A percentile compares a stretch with the other conserved stretches of the same genome.
Evolutionary conservation across 179 eudicot genomes (phyloP).

Genomic region (Spergularia azorica): DNA sequence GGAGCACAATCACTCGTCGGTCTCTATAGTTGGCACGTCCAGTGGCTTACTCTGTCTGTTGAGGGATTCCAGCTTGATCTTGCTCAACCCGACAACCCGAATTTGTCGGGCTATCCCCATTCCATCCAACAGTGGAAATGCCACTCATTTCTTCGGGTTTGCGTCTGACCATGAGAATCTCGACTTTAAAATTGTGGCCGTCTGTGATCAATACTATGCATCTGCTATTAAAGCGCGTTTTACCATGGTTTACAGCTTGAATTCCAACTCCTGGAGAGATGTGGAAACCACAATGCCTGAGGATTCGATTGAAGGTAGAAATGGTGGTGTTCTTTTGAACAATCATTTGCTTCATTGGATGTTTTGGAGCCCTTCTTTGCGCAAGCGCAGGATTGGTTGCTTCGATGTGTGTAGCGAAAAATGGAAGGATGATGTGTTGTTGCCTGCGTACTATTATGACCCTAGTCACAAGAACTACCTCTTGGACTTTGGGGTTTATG

Average conservation of each 20-base stretch:
- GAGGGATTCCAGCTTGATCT: background rate
- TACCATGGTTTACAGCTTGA: background rate
- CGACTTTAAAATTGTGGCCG: conserved; percentile 1
- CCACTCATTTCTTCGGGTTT: background rate
- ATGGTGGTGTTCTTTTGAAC: background rate
- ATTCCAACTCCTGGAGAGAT: background rate
- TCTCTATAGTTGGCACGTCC: background rate
- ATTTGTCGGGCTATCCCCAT: background rate
- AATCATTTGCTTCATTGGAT: conserved; percentile 15
- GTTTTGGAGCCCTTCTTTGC: background rate
- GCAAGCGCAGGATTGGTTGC: background rate
- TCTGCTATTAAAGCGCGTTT: background rate
- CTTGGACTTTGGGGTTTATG: background rate
- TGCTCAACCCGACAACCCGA: conserved; percentile 10
- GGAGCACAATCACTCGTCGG: background rate
- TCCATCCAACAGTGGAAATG: background rate
- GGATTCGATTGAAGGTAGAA: background rate
- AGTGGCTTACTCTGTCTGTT: background rate
- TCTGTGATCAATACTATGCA: background rate
- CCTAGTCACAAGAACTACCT: background rate
- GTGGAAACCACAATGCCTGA: background rate
- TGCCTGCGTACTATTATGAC: background rate
- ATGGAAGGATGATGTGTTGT: background rate
- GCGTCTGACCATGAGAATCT: background rate
- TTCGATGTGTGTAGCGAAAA: background rate